A percentile compares a stretch with the other conserved stretches of the same genome.
phyloP scores from a whole-genome alignment of 768 basidiomycete species.

The Termitomyces sp. region DNA sequence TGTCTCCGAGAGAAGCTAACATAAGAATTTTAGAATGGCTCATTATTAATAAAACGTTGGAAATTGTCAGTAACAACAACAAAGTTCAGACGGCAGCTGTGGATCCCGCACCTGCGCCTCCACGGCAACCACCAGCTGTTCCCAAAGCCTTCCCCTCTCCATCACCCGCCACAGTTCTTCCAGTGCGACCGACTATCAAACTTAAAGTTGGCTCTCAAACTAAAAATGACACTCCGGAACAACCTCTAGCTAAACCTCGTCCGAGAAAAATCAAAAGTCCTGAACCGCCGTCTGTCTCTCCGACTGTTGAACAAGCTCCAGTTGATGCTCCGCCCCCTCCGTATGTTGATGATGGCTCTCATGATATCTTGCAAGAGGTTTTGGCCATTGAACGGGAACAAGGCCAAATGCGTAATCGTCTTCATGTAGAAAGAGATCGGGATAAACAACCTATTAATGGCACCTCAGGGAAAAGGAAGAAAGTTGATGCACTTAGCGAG shows the following conservation, averaged over 20 bases:
- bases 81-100: constrained; percentile 26
- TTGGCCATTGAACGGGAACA: constrained; percentile 73
- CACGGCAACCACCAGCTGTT: constrained; percentile 32
- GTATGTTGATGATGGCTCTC: constrained; percentile 76
- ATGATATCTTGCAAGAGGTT: constrained; percentile 77
- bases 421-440: constrained; percentile 31
- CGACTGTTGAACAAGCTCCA: constrained; percentile 25
- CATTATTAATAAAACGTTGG: constrained; percentile 79
- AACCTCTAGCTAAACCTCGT: constrained; percentile 30
- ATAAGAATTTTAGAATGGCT: constrained; percentile 64
- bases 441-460: constrained; percentile 32
- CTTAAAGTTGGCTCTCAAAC: constrained; percentile 50
- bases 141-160: constrained; percentile 30
- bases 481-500: constrained; percentile 32
- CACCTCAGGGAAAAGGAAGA: constrained; percentile 54
- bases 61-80: constrained; percentile 33
- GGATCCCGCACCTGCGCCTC: constrained; percentile 21
- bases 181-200: constrained; percentile 57
- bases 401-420: constrained; percentile 46
- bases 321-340: constrained; percentile 60
- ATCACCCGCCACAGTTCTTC: constrained; percentile 19
- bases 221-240: constrained; percentile 25
- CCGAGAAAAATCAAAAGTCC: constrained; percentile 37
- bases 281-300: constrained; percentile 22
- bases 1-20: not conserved